phyloP scores from a whole-genome alignment of 106 monocot species.

The Posidonia australis region DNA sequence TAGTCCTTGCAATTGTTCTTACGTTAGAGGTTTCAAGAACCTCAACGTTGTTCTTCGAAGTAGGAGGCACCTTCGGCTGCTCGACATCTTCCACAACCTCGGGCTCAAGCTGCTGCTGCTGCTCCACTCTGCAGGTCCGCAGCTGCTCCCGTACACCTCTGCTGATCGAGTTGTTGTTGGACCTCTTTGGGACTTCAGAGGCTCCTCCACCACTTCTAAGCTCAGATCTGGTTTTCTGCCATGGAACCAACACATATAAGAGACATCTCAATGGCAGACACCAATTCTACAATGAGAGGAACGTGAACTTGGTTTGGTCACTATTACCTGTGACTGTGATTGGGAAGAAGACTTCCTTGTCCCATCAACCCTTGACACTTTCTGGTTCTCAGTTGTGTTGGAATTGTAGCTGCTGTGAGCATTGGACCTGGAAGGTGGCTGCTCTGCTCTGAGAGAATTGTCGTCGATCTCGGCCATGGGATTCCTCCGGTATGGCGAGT shows the following conservation, averaged over 20 bases:
- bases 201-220: background rate
- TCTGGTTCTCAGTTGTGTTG: background rate
- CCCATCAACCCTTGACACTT: background rate
- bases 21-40: background rate
- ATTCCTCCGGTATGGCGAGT: slow-evolving; percentile 58
- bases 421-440: slow-evolving; percentile 2
- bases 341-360: background rate
- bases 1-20: slow-evolving; percentile 21
- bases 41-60: slow-evolving; percentile 7
- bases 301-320: background rate
- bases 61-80: background rate
- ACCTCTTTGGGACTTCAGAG: background rate
- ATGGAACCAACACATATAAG: background rate
- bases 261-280: background rate
- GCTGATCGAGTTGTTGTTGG: background rate
- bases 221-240: background rate
- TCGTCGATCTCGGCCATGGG: slow-evolving; percentile 84
- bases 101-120: slow-evolving; percentile 27
- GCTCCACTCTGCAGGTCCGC: slow-evolving; percentile 17
- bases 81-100: slow-evolving; percentile 14
- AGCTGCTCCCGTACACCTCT: slow-evolving; percentile 23
- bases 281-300: background rate
- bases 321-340: background rate
- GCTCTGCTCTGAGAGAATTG: slow-evolving; percentile 27
- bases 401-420: background rate